Evolutionary conservation across 352 stramenopile species (phyloP), one percentile per base, ranked within the genome.

Genomic region (Bremia lactucae): DNA sequence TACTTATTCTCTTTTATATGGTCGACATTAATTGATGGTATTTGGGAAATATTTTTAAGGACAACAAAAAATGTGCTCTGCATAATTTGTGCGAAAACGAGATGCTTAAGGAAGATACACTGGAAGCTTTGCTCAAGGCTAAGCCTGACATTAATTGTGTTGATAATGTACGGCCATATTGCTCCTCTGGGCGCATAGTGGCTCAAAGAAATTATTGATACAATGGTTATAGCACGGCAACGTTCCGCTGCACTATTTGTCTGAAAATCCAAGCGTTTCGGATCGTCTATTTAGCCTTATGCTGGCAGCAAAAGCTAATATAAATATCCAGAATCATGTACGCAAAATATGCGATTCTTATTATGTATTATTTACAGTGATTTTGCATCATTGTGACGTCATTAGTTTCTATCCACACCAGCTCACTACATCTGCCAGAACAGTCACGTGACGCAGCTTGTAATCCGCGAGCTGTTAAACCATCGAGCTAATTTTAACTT

Each of bases 41-140:
- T 1, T 4, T 37, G 31, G 3, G 13, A n/a, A 38, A 29, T 29
- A 29, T 29, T 14, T 36, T 42, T 13, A 36, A 79, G 67, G 62
- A 75, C 34, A 67, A 57, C 18, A 60, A 62, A 37, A 79, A 79
- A 41, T 64, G 71, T 2, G 65, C 72, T 31, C 69, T 90, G 23
- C 78, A 90, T 46, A 44, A 87, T 14, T 48, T 90, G 14, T 87
- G 75, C 43, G 75, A 82, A 43, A 91, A 86, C 42, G 75, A 88
- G 42, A 37, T 43, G 4, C 60, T 72, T 16, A 68, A 61, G 1
- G 34, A 15, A 10, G 43, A 50, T 0, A 46, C 68, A 9, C 28
- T 89, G 7, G 35, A 64, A 21, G 31, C 54, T 9, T 52, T 91
- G 13, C 37, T 88, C 3, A 59, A 69, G 16, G 61, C 66, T 11